Conservation (phyloP, 1,139 yeast species). For the Suhomyces wounanorum region DNA sequence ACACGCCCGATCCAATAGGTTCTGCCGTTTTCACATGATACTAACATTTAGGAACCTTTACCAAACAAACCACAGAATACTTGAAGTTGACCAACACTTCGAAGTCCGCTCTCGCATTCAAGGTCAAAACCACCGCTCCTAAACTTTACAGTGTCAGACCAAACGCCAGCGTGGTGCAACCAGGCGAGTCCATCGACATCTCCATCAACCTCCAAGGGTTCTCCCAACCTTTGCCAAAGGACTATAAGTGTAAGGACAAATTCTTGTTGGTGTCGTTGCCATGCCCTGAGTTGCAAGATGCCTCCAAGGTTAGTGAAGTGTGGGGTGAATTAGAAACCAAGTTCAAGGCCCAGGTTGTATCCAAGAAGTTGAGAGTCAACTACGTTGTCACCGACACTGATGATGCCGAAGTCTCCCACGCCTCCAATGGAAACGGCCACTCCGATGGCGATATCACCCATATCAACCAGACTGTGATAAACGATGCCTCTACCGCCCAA, state of each 20-base stretch:
- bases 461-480: conserved; percentile 17
- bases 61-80: conserved; percentile 68
- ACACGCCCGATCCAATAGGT: no score
- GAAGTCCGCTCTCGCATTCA: conserved; percentile 71
- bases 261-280: conserved; percentile 87
- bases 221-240: conserved; percentile 70
- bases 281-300: conserved; percentile 60
- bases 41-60: conserved; percentile 59
- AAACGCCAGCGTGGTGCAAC: conserved; percentile 77
- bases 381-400: conserved; percentile 45
- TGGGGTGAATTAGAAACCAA: conserved; percentile 74
- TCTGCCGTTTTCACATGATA: conserved; percentile 3
- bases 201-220: conserved; percentile 86
- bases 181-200: conserved; percentile 73
- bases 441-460: conserved; percentile 13
- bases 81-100: conserved; percentile 70
- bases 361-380: conserved; percentile 78
- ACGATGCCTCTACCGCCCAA: conserved; percentile 18
- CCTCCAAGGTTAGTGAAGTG: conserved; percentile 59
- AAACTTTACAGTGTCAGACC: conserved; percentile 95
- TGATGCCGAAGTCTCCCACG: conserved; percentile 14
- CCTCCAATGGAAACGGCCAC: conserved; percentile 18
- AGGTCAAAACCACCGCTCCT: conserved; percentile 98
- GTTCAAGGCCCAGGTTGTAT: conserved; percentile 59
- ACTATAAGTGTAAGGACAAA: conserved; percentile 84